Conservation (phyloP, 352 stramenopile species). For the Saprolegnia parasitica region DNA sequence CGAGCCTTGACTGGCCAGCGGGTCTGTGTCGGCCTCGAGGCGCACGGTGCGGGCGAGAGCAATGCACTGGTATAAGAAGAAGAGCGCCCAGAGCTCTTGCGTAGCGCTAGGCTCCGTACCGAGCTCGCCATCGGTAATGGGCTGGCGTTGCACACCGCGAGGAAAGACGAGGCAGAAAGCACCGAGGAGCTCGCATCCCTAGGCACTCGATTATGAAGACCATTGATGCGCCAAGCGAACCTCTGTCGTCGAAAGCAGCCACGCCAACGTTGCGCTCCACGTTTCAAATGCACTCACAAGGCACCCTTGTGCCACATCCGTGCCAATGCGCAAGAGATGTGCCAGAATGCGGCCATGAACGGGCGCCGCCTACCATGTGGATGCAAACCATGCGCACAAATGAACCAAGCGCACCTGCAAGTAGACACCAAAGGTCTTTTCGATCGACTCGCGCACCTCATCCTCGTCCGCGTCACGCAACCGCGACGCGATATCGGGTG, state of each 20-base stretch:
- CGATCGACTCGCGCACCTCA: background rate
- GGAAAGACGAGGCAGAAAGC: constrained; percentile 21
- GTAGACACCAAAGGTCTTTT: background rate
- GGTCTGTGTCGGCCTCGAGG: background rate
- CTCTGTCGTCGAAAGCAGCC: background rate
- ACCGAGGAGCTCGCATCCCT: background rate
- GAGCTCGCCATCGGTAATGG: constrained; percentile 7
- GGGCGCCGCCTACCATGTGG: background rate
- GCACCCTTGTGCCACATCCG: constrained; percentile 17
- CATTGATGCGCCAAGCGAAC: background rate
- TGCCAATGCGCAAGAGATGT: background rate
- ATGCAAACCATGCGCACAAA: background rate
- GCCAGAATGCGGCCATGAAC: background rate
- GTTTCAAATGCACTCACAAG: constrained; percentile 24
- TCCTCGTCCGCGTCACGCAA: background rate
- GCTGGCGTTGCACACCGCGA: background rate
- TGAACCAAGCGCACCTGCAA: background rate
- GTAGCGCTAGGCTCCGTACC: background rate
- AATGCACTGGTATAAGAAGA: constrained; percentile 26
- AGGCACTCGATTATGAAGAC: background rate
- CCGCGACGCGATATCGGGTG: background rate
- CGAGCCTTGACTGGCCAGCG: background rate
- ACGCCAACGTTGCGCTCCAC: constrained; percentile 13
- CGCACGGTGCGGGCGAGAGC: constrained; percentile 8
- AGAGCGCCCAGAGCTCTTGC: constrained; percentile 13